These are phyloP conservation scores for Geranium incanum DNA, from an alignment of 441 rosid genomes.

Conservation along the genomic window DNA sequence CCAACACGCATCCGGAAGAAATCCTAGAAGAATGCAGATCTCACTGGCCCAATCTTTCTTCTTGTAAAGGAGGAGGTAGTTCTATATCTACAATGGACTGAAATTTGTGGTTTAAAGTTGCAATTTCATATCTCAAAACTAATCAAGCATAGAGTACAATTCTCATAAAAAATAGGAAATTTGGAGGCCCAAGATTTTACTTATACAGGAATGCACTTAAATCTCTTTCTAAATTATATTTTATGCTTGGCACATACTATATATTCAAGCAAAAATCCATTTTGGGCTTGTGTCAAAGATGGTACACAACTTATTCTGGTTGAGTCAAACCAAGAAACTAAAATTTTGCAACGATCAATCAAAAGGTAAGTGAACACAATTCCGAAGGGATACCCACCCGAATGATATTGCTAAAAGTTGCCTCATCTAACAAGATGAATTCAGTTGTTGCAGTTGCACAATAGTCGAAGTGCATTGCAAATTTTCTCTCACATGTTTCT, in stretches of 20 bases:
- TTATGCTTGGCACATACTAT: not conserved
- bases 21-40: not conserved
- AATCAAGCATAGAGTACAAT: not conserved
- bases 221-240: not conserved
- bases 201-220: not conserved
- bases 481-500: constrained; percentile 82
- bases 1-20: constrained; percentile 15
- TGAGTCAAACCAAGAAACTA: not conserved
- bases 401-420: constrained; percentile 61
- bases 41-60: constrained; percentile 5
- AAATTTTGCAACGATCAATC: not conserved
- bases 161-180: not conserved
- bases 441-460: constrained; percentile 79
- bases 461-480: constrained; percentile 86
- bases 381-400: constrained; percentile 50
- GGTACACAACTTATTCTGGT: not conserved
- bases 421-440: constrained; percentile 69
- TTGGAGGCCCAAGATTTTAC: not conserved
- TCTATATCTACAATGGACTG: constrained; percentile 6
- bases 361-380: constrained; percentile 4
- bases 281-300: not conserved
- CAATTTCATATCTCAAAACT: not conserved
- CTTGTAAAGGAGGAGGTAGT: constrained; percentile 1
- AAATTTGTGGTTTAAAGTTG: not conserved
- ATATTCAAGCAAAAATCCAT: not conserved